These are phyloP conservation scores for Hymenochaete sp. DNA, from an alignment of 1,284 basidiomycete species.

Conservation along the genomic window DNA sequence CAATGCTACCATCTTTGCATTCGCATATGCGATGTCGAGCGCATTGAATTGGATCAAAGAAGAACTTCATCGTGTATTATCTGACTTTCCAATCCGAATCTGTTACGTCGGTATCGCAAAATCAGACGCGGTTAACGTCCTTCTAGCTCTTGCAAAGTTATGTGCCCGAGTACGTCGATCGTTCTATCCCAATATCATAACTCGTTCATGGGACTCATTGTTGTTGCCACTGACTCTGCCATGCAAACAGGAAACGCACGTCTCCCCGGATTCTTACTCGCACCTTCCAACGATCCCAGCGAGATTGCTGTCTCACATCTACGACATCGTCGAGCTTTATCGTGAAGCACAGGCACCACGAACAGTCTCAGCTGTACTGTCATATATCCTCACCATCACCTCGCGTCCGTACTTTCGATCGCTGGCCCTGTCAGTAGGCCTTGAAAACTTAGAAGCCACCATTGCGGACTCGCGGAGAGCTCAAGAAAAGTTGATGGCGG, in stretches of 20 bases:
- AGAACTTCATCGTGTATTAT: slow-evolving; percentile 31
- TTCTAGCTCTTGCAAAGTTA: slow-evolving; percentile 43
- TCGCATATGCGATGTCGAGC: slow-evolving; percentile 53
- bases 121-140: slow-evolving; percentile 41
- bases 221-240: neutral
- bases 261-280: slow-evolving; percentile 34
- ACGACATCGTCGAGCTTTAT: slow-evolving; percentile 40
- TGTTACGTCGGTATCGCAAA: slow-evolving; percentile 43
- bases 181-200: no score
- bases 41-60: slow-evolving; percentile 43
- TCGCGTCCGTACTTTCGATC: slow-evolving; percentile 52
- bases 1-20: slow-evolving; percentile 48
- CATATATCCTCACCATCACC: slow-evolving; percentile 52
- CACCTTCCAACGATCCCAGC: slow-evolving; percentile 35
- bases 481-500: slow-evolving; percentile 23
- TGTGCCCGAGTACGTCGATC: slow-evolving; percentile 44
- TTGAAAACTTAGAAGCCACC: slow-evolving; percentile 27
- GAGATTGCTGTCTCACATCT: slow-evolving; percentile 47
- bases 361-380: slow-evolving; percentile 42
- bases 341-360: slow-evolving; percentile 41
- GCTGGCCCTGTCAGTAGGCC: slow-evolving; percentile 50
- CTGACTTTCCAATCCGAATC: slow-evolving; percentile 28
- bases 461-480: slow-evolving; percentile 4
- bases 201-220: no score
- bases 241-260: slow-evolving; percentile 31